phyloP scores from a whole-genome alignment of 441 rosid genomes.

The Sinapis alba region DNA sequence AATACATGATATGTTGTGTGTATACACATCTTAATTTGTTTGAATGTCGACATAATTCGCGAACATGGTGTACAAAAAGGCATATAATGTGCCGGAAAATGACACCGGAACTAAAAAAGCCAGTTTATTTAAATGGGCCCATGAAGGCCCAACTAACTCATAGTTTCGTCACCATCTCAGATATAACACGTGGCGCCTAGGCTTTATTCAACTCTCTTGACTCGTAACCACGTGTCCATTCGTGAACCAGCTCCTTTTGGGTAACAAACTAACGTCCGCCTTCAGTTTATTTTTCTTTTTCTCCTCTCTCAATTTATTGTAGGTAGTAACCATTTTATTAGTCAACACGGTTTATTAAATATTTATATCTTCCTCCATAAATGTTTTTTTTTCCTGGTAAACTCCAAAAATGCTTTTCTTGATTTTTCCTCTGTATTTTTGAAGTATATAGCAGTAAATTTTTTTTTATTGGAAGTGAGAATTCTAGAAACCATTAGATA shows the following conservation, averaged over 20 bases:
- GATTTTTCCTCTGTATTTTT: not conserved
- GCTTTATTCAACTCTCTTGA: conserved; percentile 12
- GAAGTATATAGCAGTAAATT: not conserved
- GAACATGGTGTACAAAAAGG: conserved; percentile 6
- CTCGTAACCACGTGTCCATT: conserved; percentile 30
- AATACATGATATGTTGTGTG: not conserved
- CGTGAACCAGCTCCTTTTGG: conserved; percentile 5
- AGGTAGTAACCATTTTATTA: not conserved
- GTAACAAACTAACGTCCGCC: conserved; percentile 14
- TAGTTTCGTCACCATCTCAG: conserved; percentile 7
- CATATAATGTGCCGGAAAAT: not conserved
- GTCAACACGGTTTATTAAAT: conserved; percentile 1
- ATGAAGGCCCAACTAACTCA: conserved; percentile 28
- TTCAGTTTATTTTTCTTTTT: not conserved
- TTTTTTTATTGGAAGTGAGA: not conserved
- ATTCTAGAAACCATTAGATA: not conserved
- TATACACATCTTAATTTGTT: conserved; percentile 1
- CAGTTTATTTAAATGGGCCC: conserved; percentile 8
- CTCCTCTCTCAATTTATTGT: not conserved
- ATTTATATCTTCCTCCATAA: not conserved
- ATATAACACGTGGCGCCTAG: conserved; percentile 22
- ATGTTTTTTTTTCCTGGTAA: not conserved
- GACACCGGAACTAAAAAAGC: conserved; percentile 20
- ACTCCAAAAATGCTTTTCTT: not conserved
- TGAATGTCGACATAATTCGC: not conserved